Percentiles rank a stretch among this genome's conserved stretches.
These are phyloP conservation scores for Synchytrium microbalum DNA, from an alignment of 371 early-diverging fungal species.

Conservation along the genomic window DNA sequence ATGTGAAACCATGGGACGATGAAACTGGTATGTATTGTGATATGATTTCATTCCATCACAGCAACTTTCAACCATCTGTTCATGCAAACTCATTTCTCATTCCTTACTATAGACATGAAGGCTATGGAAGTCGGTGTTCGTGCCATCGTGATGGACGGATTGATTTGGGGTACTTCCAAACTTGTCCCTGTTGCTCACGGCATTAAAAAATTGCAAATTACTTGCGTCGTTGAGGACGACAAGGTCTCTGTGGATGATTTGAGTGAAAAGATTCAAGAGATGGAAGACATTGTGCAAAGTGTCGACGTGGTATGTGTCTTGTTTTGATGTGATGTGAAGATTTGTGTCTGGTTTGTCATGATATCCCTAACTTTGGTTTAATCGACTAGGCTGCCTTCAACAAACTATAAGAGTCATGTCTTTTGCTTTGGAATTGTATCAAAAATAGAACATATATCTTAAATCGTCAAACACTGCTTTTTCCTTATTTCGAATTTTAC, in stretches of 20 bases:
- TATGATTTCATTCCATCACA: background rate
- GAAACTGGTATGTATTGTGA: constrained; percentile 57
- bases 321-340: background rate
- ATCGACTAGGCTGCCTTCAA: constrained; percentile 4
- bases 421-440: background rate
- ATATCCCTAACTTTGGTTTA: background rate
- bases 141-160: constrained; percentile 76
- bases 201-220: constrained; percentile 91
- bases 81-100: background rate
- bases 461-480: too few species aligned
- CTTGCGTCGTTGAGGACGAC: constrained; percentile 88
- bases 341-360: background rate
- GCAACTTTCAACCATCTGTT: constrained; percentile 4
- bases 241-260: constrained; percentile 80
- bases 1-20: constrained; percentile 97
- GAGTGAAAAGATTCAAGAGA: constrained; percentile 62
- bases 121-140: constrained; percentile 68
- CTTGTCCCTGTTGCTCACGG: constrained; percentile 78
- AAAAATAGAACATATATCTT: constrained; percentile 3
- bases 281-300: constrained; percentile 87
- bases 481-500: too few species aligned
- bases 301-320: constrained; percentile 61
- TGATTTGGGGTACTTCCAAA: constrained; percentile 81
- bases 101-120: constrained; percentile 37
- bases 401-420: constrained; percentile 1